Evolutionary conservation across 345 rosid species (phyloP).

Genomic region (Eutrema yunnanense): DNA sequence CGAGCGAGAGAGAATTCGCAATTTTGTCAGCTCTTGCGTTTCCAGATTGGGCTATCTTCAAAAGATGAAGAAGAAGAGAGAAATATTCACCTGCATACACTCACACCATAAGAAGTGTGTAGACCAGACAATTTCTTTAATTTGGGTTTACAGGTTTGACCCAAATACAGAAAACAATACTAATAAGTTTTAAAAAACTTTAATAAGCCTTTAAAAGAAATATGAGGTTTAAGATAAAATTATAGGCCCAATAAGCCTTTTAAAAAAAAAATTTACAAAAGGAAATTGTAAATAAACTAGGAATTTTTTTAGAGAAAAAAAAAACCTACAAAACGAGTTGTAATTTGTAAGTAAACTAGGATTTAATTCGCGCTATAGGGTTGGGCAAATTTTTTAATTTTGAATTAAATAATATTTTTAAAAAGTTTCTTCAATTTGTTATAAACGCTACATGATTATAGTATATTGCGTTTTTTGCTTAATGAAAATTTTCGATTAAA

Average conservation of each 20-base stretch:
- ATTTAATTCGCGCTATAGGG: too few relatives aligned
- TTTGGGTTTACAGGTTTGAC: not conserved
- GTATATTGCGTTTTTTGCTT: too few relatives aligned
- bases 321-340: too few relatives aligned
- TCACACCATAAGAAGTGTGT: conserved; percentile 19
- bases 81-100: conserved; percentile 1
- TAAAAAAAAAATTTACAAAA: too few relatives aligned
- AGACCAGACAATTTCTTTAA: not conserved
- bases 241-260: not conserved
- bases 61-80: not conserved
- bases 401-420: too few relatives aligned
- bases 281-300: too few relatives aligned
- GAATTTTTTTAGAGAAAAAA: too few relatives aligned
- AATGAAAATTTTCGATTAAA: too few relatives aligned
- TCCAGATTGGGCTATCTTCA: conserved; percentile 27
- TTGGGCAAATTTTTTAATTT: too few relatives aligned
- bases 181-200: not conserved
- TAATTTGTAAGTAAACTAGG: not conserved
- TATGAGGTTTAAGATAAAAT: not conserved
- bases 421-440: too few relatives aligned
- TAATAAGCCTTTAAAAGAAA: too few relatives aligned
- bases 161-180: not conserved
- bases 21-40: conserved; percentile 15
- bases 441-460: too few relatives aligned
- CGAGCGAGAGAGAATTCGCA: not conserved